These are phyloP conservation scores for Vitis hybrid DNA, from an alignment of 177 flowering plant genomes.

Conservation along the genomic window DNA sequence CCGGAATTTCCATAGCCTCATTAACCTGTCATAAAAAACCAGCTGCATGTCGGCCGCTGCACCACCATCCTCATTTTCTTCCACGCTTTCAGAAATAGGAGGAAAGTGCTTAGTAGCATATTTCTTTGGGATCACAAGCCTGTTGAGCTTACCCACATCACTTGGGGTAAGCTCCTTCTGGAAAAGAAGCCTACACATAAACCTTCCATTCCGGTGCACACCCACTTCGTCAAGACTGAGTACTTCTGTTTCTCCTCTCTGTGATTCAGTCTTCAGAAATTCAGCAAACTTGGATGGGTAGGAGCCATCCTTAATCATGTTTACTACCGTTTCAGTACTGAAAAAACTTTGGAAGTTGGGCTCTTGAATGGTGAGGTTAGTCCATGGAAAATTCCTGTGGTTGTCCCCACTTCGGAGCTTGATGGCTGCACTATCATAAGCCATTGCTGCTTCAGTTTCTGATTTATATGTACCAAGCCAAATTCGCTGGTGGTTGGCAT, in stretches of 20 bases:
- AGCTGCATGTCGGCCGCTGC: slow-evolving; percentile 34
- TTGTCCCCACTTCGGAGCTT: slow-evolving; percentile 47
- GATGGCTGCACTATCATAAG: slow-evolving; percentile 59
- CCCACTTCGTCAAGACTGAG: slow-evolving; percentile 6
- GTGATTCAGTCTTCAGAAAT: slow-evolving; percentile 19
- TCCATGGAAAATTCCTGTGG: slow-evolving; percentile 50
- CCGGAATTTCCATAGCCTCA: slow-evolving; percentile 57
- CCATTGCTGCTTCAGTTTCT: slow-evolving; percentile 65
- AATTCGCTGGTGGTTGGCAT: slow-evolving; percentile 52
- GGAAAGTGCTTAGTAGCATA: slow-evolving; percentile 59
- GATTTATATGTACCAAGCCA: slow-evolving; percentile 74
- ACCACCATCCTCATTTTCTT: slow-evolving; percentile 20
- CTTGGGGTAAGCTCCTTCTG: slow-evolving; percentile 75
- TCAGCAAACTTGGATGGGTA: slow-evolving; percentile 43
- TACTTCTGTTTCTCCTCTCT: slow-evolving; percentile 8
- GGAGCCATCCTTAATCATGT: slow-evolving; percentile 63
- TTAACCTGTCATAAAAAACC: slow-evolving; percentile 38
- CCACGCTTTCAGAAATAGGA: slow-evolving; percentile 20
- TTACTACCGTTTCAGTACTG: slow-evolving; percentile 30
- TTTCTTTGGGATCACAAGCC: slow-evolving; percentile 72
- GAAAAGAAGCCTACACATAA: slow-evolving; percentile 37
- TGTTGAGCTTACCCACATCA: slow-evolving; percentile 70
- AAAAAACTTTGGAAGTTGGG: slow-evolving; percentile 36
- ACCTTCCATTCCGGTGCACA: slow-evolving; percentile 17
- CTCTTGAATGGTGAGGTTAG: slow-evolving; percentile 34